Conservation (phyloP, 208 protist genomes). For the Paratrypanosoma confusum region DNA sequence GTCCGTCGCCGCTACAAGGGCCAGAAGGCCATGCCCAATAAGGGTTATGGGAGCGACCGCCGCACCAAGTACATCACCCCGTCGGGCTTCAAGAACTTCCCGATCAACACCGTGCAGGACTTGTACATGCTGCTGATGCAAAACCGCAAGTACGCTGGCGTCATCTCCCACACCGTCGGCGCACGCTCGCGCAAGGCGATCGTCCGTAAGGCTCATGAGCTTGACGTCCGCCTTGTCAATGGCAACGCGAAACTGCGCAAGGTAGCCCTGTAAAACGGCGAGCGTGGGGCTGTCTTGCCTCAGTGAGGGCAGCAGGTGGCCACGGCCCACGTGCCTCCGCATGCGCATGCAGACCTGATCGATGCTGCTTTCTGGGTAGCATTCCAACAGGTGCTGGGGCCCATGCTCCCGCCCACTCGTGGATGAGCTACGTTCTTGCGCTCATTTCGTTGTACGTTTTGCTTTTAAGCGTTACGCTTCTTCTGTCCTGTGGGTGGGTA, state of each 20-base stretch:
- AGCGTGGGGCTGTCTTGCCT: not conserved
- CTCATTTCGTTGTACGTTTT: too few species aligned
- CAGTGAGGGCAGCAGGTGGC: not conserved
- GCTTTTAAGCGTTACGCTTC: too few species aligned
- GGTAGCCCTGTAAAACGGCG: constrained; percentile 44
- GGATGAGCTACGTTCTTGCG: too few species aligned
- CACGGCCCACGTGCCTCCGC: not conserved
- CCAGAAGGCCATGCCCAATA: constrained; percentile 93
- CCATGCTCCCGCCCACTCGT: not conserved
- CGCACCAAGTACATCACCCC: constrained; percentile 94
- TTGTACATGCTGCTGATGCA: constrained; percentile 99
- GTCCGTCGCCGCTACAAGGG: constrained; percentile 97
- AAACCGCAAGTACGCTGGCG: constrained; percentile 98
- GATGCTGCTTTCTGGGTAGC: too few species aligned
- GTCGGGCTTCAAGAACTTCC: constrained; percentile 97
- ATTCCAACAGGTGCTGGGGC: not conserved
- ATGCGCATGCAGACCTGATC: not conserved
- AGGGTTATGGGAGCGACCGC: constrained; percentile 98
- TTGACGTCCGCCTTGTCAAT: constrained; percentile 98
- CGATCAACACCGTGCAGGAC: constrained; percentile 92
- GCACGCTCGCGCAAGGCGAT: constrained; percentile 95
- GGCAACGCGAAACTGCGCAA: constrained; percentile 90
- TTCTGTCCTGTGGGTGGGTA: too few species aligned
- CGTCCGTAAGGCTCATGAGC: constrained; percentile 95
- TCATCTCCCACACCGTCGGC: constrained; percentile 95